A percentile compares a stretch with the other conserved stretches of the same genome.
Evolutionary conservation across 2,329 filamentous ascomycete species (phyloP).

Genomic region (Aspergillus sp.): DNA sequence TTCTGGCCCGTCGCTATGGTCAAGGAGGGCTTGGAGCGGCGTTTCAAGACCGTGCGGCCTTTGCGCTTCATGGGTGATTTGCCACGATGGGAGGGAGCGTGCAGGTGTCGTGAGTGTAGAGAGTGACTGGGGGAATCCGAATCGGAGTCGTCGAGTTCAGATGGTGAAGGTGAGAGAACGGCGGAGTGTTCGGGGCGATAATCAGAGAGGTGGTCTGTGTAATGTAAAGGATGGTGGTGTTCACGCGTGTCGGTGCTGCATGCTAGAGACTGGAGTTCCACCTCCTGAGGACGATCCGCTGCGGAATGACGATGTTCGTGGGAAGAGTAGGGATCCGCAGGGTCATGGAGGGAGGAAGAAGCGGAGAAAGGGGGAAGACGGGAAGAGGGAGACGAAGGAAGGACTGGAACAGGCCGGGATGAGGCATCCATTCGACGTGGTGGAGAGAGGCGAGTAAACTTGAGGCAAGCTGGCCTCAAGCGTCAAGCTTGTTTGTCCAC

Average conservation of each 20-base stretch:
- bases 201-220: constrained; percentile 7
- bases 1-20: constrained; percentile 40
- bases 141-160: constrained; percentile 15
- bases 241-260: constrained; percentile 16
- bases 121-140: constrained; percentile 5
- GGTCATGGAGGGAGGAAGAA: constrained; percentile 17
- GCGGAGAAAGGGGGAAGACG: constrained; percentile 3
- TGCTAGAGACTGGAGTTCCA: constrained; percentile 25
- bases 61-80: constrained; percentile 40
- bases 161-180: constrained; percentile 8
- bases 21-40: constrained; percentile 42
- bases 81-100: constrained; percentile 15
- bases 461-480: constrained; percentile 33
- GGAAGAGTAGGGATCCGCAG: constrained; percentile 8
- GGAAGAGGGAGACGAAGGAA: constrained; percentile 11
- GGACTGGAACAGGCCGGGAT: constrained; percentile 3
- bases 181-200: constrained; percentile 5
- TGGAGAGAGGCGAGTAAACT: constrained; percentile 9
- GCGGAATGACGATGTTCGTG: constrained; percentile 8
- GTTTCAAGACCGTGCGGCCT: constrained; percentile 36
- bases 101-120: constrained; percentile 14
- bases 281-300: constrained; percentile 14
- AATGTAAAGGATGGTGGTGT: constrained; percentile 7
- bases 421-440: constrained; percentile 14
- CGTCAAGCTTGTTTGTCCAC: background rate